phyloP scores from a whole-genome alignment of 805 yeast genomes.

The Candida dendrica region DNA sequence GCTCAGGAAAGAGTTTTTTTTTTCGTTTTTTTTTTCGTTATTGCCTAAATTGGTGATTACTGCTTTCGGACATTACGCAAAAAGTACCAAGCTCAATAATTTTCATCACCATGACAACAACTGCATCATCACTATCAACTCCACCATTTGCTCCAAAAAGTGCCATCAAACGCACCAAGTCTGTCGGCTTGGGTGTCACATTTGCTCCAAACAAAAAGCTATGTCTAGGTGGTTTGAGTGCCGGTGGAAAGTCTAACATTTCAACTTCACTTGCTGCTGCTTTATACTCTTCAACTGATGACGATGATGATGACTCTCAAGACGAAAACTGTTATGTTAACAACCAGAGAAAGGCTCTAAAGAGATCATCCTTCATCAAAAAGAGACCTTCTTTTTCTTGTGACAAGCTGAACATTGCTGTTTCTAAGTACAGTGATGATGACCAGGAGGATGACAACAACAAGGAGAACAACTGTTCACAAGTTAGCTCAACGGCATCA shows the following conservation, averaged over 20 bases:
- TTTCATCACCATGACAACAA: background rate
- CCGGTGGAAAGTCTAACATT: slow-evolving; percentile 11
- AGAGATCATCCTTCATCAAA: slow-evolving; percentile 18
- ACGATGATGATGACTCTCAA: slow-evolving; percentile 15
- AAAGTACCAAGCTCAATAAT: too few species aligned
- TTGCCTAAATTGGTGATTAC: too few species aligned
- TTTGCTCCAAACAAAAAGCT: slow-evolving; percentile 17
- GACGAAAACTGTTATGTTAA: slow-evolving; percentile 15
- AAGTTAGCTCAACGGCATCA: background rate
- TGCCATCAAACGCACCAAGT: slow-evolving; percentile 15
- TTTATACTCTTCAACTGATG: slow-evolving; percentile 8
- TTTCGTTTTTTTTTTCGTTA: background rate
- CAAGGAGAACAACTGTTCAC: background rate
- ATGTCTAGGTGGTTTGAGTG: slow-evolving; percentile 10
- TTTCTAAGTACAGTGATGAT: slow-evolving; percentile 22
- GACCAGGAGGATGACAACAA: slow-evolving; percentile 8
- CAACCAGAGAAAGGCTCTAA: slow-evolving; percentile 20
- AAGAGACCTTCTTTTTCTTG: slow-evolving; percentile 12
- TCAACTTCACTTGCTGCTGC: slow-evolving; percentile 14
- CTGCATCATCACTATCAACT: background rate
- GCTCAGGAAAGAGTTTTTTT: slow-evolving; percentile 17
- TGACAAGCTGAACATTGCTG: slow-evolving; percentile 16
- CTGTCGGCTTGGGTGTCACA: slow-evolving; percentile 11
- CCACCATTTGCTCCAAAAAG: slow-evolving; percentile 2
- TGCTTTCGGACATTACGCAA: too few species aligned